A percentile compares a stretch with the other conserved stretches of the same genome.
phyloP scores from a whole-genome alignment of 1,284 basidiomycete genomes.

The Omphalotus olearius region DNA sequence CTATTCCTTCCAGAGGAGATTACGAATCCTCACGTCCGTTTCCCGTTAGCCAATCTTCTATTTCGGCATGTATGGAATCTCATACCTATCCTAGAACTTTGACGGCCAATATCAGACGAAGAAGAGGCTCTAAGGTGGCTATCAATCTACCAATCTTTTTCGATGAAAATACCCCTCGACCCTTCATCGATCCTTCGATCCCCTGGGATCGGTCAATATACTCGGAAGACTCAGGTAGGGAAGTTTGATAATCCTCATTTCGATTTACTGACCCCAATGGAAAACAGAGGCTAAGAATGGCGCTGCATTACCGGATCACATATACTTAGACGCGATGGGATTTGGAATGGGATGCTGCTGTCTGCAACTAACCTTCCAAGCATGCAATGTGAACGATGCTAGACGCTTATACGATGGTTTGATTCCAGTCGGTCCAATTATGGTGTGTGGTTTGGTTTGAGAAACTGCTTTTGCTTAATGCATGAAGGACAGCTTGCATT shows the following conservation, averaged over 20 bases:
- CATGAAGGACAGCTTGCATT: constrained; percentile 69
- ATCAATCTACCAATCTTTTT: constrained; percentile 95
- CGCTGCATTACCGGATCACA: constrained; percentile 85
- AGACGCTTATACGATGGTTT: constrained; percentile 92
- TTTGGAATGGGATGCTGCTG: constrained; percentile 99
- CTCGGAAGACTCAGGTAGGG: constrained; percentile 73
- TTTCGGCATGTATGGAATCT: background rate
- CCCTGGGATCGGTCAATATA: constrained; percentile 81
- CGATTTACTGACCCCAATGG: background rate
- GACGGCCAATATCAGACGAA: constrained; percentile 90
- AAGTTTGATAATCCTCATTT: background rate
- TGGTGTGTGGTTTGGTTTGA: constrained; percentile 49
- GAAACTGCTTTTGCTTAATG: constrained; percentile 1
- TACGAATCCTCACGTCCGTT: constrained; percentile 95
- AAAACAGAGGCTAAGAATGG: constrained; percentile 80
- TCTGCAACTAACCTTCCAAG: constrained; percentile 96
- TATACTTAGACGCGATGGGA: constrained; percentile 99
- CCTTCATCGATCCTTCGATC: constrained; percentile 89
- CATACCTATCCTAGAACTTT: constrained; percentile 63
- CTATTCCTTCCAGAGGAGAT: constrained; percentile 95
- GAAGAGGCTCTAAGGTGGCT: constrained; percentile 90
- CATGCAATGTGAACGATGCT: constrained; percentile 90
- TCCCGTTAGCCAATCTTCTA: constrained; percentile 67
- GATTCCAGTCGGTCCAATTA: constrained; percentile 90
- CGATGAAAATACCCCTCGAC: constrained; percentile 82